phyloP scores from a whole-genome alignment of 805 yeast genomes.

The Zygotorulaspora chibaensis region DNA sequence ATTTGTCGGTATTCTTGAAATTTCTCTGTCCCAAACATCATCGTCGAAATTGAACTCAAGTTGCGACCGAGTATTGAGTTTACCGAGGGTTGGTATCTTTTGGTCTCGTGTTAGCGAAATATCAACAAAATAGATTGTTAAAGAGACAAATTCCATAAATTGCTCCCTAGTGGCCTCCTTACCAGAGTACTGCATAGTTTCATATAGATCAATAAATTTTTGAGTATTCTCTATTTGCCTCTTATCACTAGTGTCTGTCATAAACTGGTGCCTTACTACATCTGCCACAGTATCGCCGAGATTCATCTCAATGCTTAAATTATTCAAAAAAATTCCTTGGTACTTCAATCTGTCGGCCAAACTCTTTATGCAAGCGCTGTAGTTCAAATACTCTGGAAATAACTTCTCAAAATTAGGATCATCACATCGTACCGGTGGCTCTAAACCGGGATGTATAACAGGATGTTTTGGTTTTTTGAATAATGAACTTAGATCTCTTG shows the following conservation, averaged over 20 bases:
- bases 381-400: slow-evolving; percentile 40
- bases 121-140: slow-evolving; percentile 36
- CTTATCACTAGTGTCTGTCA: slow-evolving; percentile 10
- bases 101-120: slow-evolving; percentile 18
- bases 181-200: slow-evolving; percentile 63
- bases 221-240: slow-evolving; percentile 18
- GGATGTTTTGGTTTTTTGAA: slow-evolving; percentile 41
- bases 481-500: slow-evolving; percentile 38
- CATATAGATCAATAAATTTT: slow-evolving; percentile 53
- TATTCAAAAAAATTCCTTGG: slow-evolving; percentile 40
- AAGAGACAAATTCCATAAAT: slow-evolving; percentile 55
- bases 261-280: slow-evolving; percentile 21
- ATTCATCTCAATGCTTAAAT: slow-evolving; percentile 28
- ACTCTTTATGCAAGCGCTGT: slow-evolving; percentile 56
- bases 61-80: slow-evolving; percentile 8
- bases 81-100: slow-evolving; percentile 6
- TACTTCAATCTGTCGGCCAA: slow-evolving; percentile 55
- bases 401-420: slow-evolving; percentile 28
- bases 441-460: slow-evolving; percentile 51
- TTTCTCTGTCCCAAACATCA: slow-evolving; percentile 13
- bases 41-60: slow-evolving; percentile 12
- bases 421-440: slow-evolving; percentile 40
- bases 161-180: slow-evolving; percentile 53
- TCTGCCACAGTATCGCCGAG: slow-evolving; percentile 28
- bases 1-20: slow-evolving; percentile 7